A percentile compares a stretch with the other conserved stretches of the same genome.
Evolutionary conservation across 139 green algal species (phyloP).

Genomic region (Ulvella scutata): DNA sequence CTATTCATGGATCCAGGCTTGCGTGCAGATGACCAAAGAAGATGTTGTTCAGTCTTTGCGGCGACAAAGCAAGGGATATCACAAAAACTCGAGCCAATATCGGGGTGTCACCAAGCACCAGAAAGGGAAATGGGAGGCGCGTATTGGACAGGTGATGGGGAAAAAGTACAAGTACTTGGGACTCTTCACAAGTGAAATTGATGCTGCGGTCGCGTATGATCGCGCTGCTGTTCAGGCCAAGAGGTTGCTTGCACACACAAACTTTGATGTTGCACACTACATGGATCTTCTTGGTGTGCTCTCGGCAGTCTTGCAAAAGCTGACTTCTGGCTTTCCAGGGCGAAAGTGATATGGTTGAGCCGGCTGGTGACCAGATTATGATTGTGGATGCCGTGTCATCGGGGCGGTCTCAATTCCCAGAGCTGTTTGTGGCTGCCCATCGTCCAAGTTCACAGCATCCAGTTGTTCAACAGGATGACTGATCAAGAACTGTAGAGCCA

Average conservation of each 20-base stretch:
- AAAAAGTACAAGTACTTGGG: constrained; percentile 30
- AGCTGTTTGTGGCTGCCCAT: no score
- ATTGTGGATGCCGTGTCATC: no score
- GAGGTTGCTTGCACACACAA: constrained; percentile 41
- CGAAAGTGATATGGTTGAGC: no score
- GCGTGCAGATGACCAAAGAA: constrained; percentile 30
- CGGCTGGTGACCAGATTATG: no score
- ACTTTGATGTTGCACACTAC: constrained; percentile 49
- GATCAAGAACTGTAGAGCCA: no score
- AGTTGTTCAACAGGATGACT: no score
- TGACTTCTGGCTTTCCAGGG: no score
- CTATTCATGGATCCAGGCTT: constrained; percentile 14
- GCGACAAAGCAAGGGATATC: constrained; percentile 27
- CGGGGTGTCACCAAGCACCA: constrained; percentile 54
- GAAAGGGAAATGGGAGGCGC: constrained; percentile 54
- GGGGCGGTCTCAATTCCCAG: no score
- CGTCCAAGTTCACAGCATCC: no score
- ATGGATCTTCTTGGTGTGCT: constrained; percentile 29
- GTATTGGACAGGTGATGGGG: constrained; percentile 38
- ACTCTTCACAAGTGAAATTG: constrained; percentile 29
- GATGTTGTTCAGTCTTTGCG: constrained; percentile 47
- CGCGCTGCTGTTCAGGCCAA: constrained; percentile 28
- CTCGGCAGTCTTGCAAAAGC: no score
- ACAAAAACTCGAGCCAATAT: constrained; percentile 30
- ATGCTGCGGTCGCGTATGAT: constrained; percentile 59